Base-by-base conservation (phyloP, 768 basidiomycete genomes). In the Leccinum truebloodii region DNA sequence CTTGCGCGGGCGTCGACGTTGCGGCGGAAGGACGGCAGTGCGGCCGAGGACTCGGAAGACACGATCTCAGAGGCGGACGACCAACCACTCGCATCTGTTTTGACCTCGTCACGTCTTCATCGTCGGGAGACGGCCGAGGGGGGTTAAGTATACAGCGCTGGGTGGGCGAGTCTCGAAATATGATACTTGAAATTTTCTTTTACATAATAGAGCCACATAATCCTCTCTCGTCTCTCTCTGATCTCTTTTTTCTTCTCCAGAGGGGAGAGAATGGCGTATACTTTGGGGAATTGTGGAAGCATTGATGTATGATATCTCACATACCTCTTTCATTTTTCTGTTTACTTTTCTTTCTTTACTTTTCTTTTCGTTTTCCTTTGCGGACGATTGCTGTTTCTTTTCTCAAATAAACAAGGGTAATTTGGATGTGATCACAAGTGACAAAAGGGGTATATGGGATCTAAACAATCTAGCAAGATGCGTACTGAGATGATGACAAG, bases 21-120 rank as follows among this genome's bases (percentile, higher is more conserved):
- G 30, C 74, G 77, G 60, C 78, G 80, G 67, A 80, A 75, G 58
- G 78, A 76, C 28, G 74, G 75, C 39, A 72, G 73, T 7, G 69
- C 72, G 13, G 77, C 78, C 24, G 76, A 79, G 62, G 83, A 78
- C 64, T 82, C 80, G 28, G 76, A 79, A 64, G 83, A 78, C 65
- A 82, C 80, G 62, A 81, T 83, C 53, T 67, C 75, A 22, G 83
- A 84, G 62, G 70, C 69, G 51, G 82, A 81, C 6, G 84, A 80
- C 58, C 77, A 74, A 41, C 65, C 69, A 20, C 10, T 60, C 7
- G 54, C 54, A 52, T 58, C 72, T 53, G 74, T 71, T 14, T 66
- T 74, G 18, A 63, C 65, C 20, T 51, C 71, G 9, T 69, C 71
- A 24, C 73, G 67, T 41, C 58, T 69, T 41, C 81, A 82, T 64